phyloP scores from a whole-genome alignment of 2,329 filamentous ascomycete species.

The Plenodomus biglobosus region DNA sequence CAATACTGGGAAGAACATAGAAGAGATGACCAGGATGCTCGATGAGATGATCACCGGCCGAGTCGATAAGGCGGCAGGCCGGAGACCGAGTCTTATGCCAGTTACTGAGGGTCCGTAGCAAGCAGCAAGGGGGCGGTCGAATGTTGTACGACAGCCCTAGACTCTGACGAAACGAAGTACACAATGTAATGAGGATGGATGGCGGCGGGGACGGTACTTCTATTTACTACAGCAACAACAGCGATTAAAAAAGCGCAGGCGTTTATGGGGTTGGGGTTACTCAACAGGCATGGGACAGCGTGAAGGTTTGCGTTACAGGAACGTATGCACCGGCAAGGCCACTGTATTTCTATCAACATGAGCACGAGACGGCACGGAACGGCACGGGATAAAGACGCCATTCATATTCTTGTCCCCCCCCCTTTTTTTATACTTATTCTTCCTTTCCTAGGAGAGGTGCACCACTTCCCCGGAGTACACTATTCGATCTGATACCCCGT shows the following conservation, averaged over 20 bases:
- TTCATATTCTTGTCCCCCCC: not conserved
- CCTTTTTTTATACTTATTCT: constrained; percentile 6
- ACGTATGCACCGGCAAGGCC: constrained; percentile 2
- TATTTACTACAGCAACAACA: constrained; percentile 6
- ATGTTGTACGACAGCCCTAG: constrained; percentile 6
- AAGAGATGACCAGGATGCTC: constrained; percentile 90
- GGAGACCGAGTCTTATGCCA: constrained; percentile 33
- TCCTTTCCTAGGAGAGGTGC: constrained; percentile 6
- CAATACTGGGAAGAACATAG: constrained; percentile 65
- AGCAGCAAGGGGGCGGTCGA: constrained; percentile 7
- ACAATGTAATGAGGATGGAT: constrained; percentile 27
- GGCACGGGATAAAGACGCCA: constrained; percentile 7
- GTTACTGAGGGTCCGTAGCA: constrained; percentile 20
- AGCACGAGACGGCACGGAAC: constrained; percentile 2
- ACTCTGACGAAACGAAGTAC: constrained; percentile 16
- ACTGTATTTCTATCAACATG: not conserved
- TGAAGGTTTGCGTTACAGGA: constrained; percentile 1
- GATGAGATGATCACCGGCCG: constrained; percentile 94
- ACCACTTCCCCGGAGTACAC: constrained; percentile 6
- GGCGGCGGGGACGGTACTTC: constrained; percentile 12
- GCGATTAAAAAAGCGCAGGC: constrained; percentile 17
- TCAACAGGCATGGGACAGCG: constrained; percentile 12
- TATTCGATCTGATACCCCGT: constrained; percentile 35
- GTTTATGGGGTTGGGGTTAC: constrained; percentile 8
- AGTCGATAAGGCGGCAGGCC: constrained; percentile 62